phyloP scores from a whole-genome alignment of 192 early-diverging fungal species.

The Coemansia sp. region DNA sequence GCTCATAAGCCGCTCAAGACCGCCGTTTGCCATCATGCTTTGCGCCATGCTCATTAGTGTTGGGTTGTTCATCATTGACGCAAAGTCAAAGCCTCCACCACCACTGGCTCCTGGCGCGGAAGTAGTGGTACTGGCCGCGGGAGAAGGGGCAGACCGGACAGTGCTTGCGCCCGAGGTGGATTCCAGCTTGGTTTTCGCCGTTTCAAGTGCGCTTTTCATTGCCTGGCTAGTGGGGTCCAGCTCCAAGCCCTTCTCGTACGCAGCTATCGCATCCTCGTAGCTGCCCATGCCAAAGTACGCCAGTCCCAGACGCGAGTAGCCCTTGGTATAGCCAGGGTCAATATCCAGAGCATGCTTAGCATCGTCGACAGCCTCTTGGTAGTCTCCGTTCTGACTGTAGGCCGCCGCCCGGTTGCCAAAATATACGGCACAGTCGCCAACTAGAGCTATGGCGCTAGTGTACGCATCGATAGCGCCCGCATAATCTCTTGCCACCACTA shows the following conservation, averaged over 20 bases:
- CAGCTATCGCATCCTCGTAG: constrained; percentile 79
- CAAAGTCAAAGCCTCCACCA: constrained; percentile 74
- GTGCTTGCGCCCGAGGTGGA: neutral
- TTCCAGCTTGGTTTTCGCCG: constrained; percentile 62
- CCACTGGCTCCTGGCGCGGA: constrained; percentile 63
- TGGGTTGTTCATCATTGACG: constrained; percentile 87
- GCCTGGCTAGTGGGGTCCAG: constrained; percentile 80
- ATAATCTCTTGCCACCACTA: constrained; percentile 81
- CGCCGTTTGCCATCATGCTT: constrained; percentile 85
- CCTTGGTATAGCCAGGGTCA: constrained; percentile 89
- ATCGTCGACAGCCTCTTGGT: constrained; percentile 84
- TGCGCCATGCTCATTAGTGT: constrained; percentile 94
- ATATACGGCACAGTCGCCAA: constrained; percentile 87
- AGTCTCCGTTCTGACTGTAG: constrained; percentile 83
- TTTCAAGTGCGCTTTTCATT: constrained; percentile 72
- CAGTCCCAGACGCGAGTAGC: constrained; percentile 88
- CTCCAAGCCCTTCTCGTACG: constrained; percentile 86
- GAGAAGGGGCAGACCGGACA: neutral
- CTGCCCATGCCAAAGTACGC: constrained; percentile 88
- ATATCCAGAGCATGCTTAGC: constrained; percentile 79
- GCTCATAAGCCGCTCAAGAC: constrained; percentile 79
- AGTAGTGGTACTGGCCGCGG: constrained; percentile 22
- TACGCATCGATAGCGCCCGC: constrained; percentile 84
- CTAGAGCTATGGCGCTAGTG: constrained; percentile 85
- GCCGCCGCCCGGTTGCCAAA: constrained; percentile 98